Percentiles rank a stretch among this genome's conserved stretches.
Evolutionary conservation across 129 eudicot genomes (phyloP).

Genomic region (Flaveria brownii): DNA sequence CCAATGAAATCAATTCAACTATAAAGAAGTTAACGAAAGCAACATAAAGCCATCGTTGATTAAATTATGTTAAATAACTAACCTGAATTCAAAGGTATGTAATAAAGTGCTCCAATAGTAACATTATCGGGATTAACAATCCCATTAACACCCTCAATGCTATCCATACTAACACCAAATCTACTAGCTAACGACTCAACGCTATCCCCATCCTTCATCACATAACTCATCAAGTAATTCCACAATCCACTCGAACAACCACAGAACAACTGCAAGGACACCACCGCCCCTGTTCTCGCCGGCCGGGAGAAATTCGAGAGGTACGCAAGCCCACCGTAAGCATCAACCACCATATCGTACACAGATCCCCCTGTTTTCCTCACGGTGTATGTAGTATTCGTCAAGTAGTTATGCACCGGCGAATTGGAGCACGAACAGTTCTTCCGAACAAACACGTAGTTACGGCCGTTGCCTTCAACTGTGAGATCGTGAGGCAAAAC

Average conservation of each 20-base stretch:
- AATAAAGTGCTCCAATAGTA: constrained; percentile 74
- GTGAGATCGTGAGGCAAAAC: constrained; percentile 65
- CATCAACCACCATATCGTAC: constrained; percentile 60
- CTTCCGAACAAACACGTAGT: constrained; percentile 58
- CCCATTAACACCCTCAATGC: constrained; percentile 73
- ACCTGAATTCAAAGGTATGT: constrained; percentile 94
- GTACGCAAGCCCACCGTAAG: constrained; percentile 73
- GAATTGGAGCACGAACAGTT: constrained; percentile 74
- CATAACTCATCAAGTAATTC: constrained; percentile 96
- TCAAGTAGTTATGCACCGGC: constrained; percentile 43
- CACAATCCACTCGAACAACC: constrained; percentile 95
- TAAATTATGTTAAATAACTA: constrained; percentile 5
- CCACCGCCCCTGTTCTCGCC: constrained; percentile 79
- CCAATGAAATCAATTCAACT: constrained; percentile 18
- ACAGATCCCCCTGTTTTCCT: constrained; percentile 63
- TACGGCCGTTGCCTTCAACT: constrained; percentile 55
- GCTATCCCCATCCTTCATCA: constrained; percentile 85
- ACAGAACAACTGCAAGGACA: constrained; percentile 67
- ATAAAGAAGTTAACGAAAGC: neutral
- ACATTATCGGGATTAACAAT: constrained; percentile 74
- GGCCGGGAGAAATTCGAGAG: constrained; percentile 52
- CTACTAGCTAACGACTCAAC: constrained; percentile 74
- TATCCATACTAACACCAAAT: constrained; percentile 98
- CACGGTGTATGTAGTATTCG: constrained; percentile 77
- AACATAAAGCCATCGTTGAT: neutral